Evolutionary conservation across 306 rosid genomes (phyloP).

Genomic region (Quercus mongolica): DNA sequence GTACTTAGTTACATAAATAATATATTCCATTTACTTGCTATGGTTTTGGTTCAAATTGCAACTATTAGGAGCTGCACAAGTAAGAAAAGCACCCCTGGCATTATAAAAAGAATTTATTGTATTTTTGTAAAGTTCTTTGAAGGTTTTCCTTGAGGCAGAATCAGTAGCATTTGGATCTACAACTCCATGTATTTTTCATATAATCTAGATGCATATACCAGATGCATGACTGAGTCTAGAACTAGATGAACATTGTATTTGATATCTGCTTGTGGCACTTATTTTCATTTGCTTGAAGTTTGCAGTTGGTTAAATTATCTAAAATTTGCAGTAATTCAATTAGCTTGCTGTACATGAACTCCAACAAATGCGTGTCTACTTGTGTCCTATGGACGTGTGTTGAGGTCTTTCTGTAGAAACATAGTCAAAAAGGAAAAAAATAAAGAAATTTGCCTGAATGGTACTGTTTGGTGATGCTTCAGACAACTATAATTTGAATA

Average conservation of each 20-base stretch:
- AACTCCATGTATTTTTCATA: background rate
- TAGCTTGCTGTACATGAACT: background rate
- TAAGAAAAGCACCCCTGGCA: background rate
- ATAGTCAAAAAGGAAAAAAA: background rate
- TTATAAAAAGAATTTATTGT: background rate
- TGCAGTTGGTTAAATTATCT: background rate
- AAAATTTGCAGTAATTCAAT: background rate
- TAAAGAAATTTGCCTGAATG: background rate
- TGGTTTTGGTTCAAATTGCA: background rate
- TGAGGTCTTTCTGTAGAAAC: background rate
- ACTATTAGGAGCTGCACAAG: conserved; percentile 8
- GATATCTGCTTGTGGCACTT: background rate
- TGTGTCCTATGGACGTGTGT: background rate
- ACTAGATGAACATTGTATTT: background rate
- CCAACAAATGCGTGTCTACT: background rate
- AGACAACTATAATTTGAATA: background rate
- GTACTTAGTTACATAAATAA: background rate
- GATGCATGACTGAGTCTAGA: background rate
- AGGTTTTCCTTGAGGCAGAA: background rate
- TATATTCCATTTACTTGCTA: background rate
- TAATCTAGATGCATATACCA: background rate
- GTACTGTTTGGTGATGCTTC: background rate
- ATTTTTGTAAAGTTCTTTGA: background rate
- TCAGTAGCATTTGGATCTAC: background rate
- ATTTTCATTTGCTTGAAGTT: background rate